A percentile compares a stretch with the other conserved stretches of the same genome.
Evolutionary conservation across 495 filamentous ascomycete genomes (phyloP).

Genomic region (Neurospora sp.): DNA sequence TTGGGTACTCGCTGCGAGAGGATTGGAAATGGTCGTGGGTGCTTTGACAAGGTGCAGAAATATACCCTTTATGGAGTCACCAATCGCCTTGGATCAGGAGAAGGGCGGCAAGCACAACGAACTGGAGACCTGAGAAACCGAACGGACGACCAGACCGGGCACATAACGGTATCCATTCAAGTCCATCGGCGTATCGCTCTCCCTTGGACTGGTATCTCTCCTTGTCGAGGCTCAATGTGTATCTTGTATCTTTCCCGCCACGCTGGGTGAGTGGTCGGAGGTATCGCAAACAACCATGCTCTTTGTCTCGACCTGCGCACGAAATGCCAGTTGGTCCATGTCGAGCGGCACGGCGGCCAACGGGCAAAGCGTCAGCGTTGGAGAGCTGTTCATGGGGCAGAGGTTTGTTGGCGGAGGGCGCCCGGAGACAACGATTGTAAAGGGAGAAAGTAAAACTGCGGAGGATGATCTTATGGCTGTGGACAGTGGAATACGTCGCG

Average conservation of each 20-base stretch:
- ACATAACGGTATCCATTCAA: not conserved
- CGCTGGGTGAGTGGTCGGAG: not conserved
- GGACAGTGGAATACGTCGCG: too few relatives aligned
- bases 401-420: not conserved
- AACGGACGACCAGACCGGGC: too few relatives aligned
- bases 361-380: not conserved
- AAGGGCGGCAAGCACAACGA: not conserved
- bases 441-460: too few relatives aligned
- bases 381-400: not conserved
- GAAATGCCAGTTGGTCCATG: not conserved
- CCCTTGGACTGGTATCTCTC: not conserved
- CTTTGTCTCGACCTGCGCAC: not conserved
- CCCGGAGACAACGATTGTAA: too few relatives aligned
- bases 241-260: not conserved
- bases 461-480: not conserved
- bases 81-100: not conserved
- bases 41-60: too few relatives aligned
- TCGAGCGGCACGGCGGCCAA: not conserved
- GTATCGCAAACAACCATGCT: not conserved
- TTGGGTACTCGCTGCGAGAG: too few relatives aligned
- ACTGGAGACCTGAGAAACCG: not conserved
- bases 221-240: not conserved
- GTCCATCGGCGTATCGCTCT: not conserved
- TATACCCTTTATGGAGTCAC: too few relatives aligned
- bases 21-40: too few relatives aligned